Evolutionary conservation across 345 rosid genomes (phyloP).

Genomic region (Draba incana): DNA sequence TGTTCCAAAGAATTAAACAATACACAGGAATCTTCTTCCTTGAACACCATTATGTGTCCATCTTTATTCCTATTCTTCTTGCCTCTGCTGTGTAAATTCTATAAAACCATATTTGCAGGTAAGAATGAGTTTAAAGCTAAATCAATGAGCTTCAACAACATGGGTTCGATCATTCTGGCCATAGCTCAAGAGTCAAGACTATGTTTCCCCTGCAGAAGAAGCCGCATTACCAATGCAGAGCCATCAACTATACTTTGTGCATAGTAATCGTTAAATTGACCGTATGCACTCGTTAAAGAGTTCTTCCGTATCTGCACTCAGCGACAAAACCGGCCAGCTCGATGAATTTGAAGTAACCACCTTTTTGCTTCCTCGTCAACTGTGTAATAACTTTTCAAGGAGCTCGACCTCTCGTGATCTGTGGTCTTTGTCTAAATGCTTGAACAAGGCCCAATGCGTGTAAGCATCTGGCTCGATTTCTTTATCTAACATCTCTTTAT

Average conservation of each 20-base stretch:
- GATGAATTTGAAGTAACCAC: background rate
- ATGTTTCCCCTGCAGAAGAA: conserved; percentile 36
- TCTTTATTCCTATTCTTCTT: conserved; percentile 41
- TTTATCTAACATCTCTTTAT: conserved; percentile 68
- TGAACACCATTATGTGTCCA: conserved; percentile 28
- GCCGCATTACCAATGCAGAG: conserved; percentile 1
- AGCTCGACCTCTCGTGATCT: conserved; percentile 49
- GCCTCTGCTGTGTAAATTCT: conserved; percentile 24
- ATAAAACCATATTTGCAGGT: conserved; percentile 19
- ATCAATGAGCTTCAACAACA: conserved; percentile 32
- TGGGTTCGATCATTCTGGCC: conserved; percentile 15
- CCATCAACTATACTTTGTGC: conserved; percentile 28
- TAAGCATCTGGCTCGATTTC: conserved; percentile 61
- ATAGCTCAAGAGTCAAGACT: conserved; percentile 22
- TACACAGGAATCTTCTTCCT: conserved; percentile 29
- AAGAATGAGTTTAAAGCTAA: conserved; percentile 26
- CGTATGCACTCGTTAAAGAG: conserved; percentile 14
- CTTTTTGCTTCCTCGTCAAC: conserved; percentile 32
- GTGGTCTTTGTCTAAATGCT: conserved; percentile 56
- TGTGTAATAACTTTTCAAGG: conserved; percentile 52
- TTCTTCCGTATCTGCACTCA: background rate
- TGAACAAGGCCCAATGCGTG: conserved; percentile 60
- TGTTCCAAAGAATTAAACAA: conserved; percentile 36
- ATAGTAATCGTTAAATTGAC: conserved; percentile 28
- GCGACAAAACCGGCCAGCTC: conserved; percentile 32